Conservation (phyloP, 73 alveolate genomes). For the Diophrys sp. region DNA sequence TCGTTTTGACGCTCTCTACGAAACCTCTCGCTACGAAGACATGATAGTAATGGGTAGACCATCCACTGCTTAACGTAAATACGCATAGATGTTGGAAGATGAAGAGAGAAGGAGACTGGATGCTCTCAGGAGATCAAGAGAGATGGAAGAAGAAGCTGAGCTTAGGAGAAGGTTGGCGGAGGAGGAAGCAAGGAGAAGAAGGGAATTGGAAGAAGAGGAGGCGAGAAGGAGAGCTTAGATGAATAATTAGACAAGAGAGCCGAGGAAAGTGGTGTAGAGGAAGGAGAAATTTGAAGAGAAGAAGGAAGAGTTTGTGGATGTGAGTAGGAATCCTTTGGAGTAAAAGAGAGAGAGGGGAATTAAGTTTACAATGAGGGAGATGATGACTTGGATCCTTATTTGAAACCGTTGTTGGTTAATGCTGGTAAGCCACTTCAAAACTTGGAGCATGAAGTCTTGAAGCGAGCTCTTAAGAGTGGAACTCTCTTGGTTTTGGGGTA, state of each 20-base stretch:
- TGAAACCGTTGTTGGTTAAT: slow-evolving; percentile 77
- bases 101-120: slow-evolving; percentile 69
- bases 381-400: slow-evolving; percentile 91
- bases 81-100: slow-evolving; percentile 13
- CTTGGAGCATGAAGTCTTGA: neutral
- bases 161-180: slow-evolving; percentile 67
- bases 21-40: slow-evolving; percentile 91
- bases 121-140: neutral
- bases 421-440: slow-evolving; percentile 83
- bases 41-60: slow-evolving; percentile 89
- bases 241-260: slow-evolving; percentile 35
- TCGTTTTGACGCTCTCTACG: slow-evolving; percentile 94
- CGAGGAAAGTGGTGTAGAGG: slow-evolving; percentile 55
- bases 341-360: too few relatives aligned
- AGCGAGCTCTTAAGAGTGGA: neutral
- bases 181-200: slow-evolving; percentile 82
- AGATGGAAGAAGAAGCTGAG: slow-evolving; percentile 34
- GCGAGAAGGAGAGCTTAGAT: slow-evolving; percentile 37
- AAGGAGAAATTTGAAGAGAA: too few relatives aligned
- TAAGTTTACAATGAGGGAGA: slow-evolving; percentile 96
- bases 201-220: slow-evolving; percentile 68
- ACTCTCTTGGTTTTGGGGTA: too few relatives aligned
- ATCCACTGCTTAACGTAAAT: slow-evolving; percentile 67
- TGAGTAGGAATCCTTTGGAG: slow-evolving; percentile 79
- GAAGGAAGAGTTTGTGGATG: too few relatives aligned